These are phyloP conservation scores for Fusarium pilosicola DNA, from an alignment of 2,329 filamentous ascomycete genomes.

Conservation along the genomic window DNA sequence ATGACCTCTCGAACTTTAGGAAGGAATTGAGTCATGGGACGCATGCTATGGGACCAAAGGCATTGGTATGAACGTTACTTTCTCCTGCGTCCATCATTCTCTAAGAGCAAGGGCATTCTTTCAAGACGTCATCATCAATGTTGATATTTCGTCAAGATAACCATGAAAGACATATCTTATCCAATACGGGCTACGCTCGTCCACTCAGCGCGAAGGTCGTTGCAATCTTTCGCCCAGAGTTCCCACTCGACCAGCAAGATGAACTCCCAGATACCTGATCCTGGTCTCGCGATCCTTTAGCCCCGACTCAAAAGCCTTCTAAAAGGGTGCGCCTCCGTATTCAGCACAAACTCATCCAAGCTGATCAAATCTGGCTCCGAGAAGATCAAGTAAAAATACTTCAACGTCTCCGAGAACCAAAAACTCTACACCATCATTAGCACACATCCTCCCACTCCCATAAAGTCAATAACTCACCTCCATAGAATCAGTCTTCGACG, in stretches of 20 bases:
- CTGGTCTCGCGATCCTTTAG: accelerated
- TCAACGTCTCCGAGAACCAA: slow-evolving; percentile 78
- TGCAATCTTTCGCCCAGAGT: accelerated
- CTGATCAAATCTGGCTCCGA: slow-evolving; percentile 70
- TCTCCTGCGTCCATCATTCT: neutral
- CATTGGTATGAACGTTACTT: neutral
- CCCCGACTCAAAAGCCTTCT: neutral
- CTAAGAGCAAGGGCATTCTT: slow-evolving; percentile 58
- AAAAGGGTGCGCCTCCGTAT: slow-evolving; percentile 63
- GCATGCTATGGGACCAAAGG: too few species aligned
- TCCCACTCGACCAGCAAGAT: neutral
- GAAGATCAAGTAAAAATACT: slow-evolving; percentile 80
- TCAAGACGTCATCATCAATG: neutral
- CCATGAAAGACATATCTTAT: neutral
- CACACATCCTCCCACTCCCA: neutral
- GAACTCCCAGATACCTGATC: too few species aligned
- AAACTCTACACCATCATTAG: slow-evolving; percentile 63
- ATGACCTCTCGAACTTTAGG: neutral
- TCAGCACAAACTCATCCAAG: slow-evolving; percentile 74
- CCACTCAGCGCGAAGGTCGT: neutral
- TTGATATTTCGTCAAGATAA: neutral
- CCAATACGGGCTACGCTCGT: neutral
- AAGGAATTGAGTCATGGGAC: neutral
- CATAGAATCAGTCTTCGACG: slow-evolving; percentile 66
- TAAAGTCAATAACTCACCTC: slow-evolving; percentile 54